Conservation (phyloP, 2,329 filamentous ascomycete species). For the Chrysosporium keratinophilum region DNA sequence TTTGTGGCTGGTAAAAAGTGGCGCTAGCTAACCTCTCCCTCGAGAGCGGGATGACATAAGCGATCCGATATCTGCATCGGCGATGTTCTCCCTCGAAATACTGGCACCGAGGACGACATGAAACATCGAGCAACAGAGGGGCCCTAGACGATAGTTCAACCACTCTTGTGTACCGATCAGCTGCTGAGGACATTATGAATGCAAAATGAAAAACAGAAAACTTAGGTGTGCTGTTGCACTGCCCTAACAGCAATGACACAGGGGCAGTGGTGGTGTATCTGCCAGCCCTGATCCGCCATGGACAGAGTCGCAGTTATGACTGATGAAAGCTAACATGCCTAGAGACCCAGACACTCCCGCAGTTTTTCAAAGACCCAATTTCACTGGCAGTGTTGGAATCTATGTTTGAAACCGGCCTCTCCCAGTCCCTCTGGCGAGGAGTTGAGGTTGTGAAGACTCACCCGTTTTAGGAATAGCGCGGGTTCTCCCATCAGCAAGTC, state of each 20-base stretch:
- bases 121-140: background rate
- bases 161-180: background rate
- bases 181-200: background rate
- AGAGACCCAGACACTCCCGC: background rate
- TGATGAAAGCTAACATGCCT: constrained; percentile 4
- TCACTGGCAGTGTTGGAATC: background rate
- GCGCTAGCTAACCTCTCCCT: background rate
- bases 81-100: background rate
- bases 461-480: constrained; percentile 32
- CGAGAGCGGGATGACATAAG: background rate
- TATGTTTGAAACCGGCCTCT: background rate
- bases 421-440: background rate
- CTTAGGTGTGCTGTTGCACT: background rate
- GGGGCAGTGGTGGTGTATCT: background rate
- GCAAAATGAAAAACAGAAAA: background rate
- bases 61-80: background rate
- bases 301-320: background rate
- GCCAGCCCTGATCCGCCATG: background rate
- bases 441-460: constrained; percentile 12
- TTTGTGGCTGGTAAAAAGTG: background rate
- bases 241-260: background rate
- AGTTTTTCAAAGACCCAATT: background rate
- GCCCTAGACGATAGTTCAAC: background rate
- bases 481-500: constrained; percentile 12
- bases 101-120: background rate